Base-by-base conservation (phyloP, 2,329 filamentous ascomycete species). In the Trichophaea hybrida region DNA sequence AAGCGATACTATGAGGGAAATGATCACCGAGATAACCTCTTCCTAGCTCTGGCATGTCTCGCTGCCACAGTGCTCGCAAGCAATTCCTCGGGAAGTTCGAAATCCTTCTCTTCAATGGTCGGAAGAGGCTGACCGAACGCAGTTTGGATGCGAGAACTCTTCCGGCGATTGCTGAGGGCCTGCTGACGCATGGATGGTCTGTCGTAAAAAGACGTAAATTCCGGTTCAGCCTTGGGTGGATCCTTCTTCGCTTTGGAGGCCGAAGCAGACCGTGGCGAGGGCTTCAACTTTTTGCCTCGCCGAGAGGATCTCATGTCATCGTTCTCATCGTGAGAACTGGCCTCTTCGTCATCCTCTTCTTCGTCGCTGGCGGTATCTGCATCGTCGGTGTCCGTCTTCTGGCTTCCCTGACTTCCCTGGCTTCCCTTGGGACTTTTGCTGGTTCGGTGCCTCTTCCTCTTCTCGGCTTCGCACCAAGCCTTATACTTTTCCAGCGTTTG, bases 401-500 rank as follows among this genome's bases (percentile, higher is more conserved):
- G 71, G 72, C 57, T 78, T 72, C 4, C 75, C 74, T 59, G 54
- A 31, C 54, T 59, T 8, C 61, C 62, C 24, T 75, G 71, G 2
- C 77, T 78, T 52, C 82, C 83, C 61, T 91, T 88, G 38, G 38
- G 38, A 43, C 38, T 43, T 68, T 83, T 87, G 68, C 88, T 85
- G 2, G 81, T 74, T 72, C 88, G 88, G 61, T 87, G 77, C 46
- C 85, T 81, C 61, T 87, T 77, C 48, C 85, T 81, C 74, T 90
- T 94, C 72, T 98, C 93, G 70, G 94, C 88, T 62, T 90, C 80
- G 63, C 84, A 89, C 90, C 90, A 97, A 58, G 80, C 76, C 55
- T 83, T 80, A 70, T 96, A 97, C 70, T 96, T 97, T 64, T 88
- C 82, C 17, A 97, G 77, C 34, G 97, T 83, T 0, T 79, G 78